These are phyloP conservation scores for Glebionis coronaria DNA, from an alignment of 129 eudicot genomes.

Conservation along the genomic window DNA sequence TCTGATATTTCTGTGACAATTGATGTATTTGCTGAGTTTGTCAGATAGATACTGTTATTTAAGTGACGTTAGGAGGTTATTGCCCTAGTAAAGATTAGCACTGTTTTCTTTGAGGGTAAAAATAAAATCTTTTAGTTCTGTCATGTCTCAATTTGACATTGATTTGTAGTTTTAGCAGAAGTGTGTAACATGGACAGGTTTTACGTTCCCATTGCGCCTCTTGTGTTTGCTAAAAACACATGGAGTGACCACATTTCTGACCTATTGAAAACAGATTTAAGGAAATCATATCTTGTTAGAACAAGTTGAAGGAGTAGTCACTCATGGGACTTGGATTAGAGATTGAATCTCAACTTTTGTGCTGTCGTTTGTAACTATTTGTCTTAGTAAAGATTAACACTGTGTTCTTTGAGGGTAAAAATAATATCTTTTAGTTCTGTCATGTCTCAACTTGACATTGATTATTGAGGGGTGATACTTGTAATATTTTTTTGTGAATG, in stretches of 20 bases:
- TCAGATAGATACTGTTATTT: constrained; percentile 2
- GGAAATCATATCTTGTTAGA: background rate
- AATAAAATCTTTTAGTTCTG: constrained; percentile 4
- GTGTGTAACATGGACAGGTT: constrained; percentile 3
- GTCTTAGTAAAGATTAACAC: background rate
- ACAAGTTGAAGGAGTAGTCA: background rate
- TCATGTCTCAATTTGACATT: background rate
- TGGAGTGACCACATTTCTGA: background rate
- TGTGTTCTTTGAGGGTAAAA: background rate
- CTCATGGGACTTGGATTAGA: constrained; percentile 1
- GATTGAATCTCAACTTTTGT: background rate
- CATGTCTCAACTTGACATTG: background rate
- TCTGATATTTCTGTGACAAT: background rate
- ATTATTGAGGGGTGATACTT: no score
- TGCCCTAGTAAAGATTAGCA: background rate
- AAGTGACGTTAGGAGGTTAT: background rate
- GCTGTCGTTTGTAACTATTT: constrained; percentile 8
- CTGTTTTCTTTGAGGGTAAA: background rate
- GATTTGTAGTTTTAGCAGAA: background rate
- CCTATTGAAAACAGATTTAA: background rate
- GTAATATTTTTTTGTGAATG: no score
- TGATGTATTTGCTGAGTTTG: background rate
- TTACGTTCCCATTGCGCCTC: background rate
- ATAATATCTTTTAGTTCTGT: constrained; percentile 1
- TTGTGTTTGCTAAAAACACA: background rate